These are phyloP conservation scores for Vigna mungo DNA, from an alignment of 306 rosid species.

Conservation along the genomic window DNA sequence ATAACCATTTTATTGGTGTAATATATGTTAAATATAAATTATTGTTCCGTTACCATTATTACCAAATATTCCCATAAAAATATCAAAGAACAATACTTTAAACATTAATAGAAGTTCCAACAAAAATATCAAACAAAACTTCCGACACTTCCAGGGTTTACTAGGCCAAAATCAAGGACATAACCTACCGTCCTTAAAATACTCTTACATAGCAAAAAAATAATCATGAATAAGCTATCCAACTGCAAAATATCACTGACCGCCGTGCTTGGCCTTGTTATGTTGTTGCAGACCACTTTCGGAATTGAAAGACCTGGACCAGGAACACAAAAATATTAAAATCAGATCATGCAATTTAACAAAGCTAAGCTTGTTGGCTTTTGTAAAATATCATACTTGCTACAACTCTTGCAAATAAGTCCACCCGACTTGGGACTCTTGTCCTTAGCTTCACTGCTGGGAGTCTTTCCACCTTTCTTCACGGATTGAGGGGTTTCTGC, in stretches of 20 bases:
- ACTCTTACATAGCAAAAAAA: slow-evolving; percentile 5
- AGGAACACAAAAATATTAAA: not conserved
- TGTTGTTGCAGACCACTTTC: slow-evolving; percentile 77
- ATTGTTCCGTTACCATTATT: too few species aligned
- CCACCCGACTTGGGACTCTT: slow-evolving; percentile 76
- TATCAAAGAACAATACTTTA: too few species aligned
- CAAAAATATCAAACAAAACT: slow-evolving; percentile 39
- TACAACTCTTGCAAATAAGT: slow-evolving; percentile 67
- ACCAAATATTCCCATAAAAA: too few species aligned
- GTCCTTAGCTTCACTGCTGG: slow-evolving; percentile 49
- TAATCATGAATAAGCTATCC: not conserved
- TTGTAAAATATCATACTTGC: slow-evolving; percentile 53
- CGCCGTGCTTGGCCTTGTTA: slow-evolving; percentile 76
- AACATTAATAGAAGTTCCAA: not conserved
- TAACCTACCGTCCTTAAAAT: slow-evolving; percentile 25
- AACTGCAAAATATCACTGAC: slow-evolving; percentile 31
- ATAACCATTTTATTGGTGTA: too few species aligned
- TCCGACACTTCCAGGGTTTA: not conserved
- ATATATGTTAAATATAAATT: too few species aligned
- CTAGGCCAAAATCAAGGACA: slow-evolving; percentile 43
- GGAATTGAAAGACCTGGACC: slow-evolving; percentile 62
- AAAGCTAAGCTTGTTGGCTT: not conserved
- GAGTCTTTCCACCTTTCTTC: slow-evolving; percentile 73
- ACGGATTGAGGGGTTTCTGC: slow-evolving; percentile 80
- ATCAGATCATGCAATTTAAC: not conserved